phyloP scores from a whole-genome alignment of 306 rosid species.

The Leucaena leucocephala region DNA sequence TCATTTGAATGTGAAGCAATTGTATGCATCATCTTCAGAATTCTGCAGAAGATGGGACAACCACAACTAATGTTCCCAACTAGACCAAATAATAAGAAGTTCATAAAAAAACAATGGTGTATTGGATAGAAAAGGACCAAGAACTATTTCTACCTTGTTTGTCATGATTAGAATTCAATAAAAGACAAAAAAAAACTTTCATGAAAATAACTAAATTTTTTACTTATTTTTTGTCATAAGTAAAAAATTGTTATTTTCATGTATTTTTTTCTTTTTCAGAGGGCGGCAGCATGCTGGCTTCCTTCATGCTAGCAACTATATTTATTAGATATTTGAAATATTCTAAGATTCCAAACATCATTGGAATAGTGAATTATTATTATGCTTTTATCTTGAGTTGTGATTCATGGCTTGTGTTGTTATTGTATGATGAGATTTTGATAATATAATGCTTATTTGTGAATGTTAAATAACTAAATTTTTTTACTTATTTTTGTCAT shows the following conservation, averaged over 20 bases:
- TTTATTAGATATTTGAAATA: neutral
- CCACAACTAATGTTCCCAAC: neutral
- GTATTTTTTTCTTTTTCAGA: neutral
- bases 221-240: too few relatives aligned
- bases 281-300: neutral
- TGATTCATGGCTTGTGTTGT: neutral
- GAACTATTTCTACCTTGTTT: too few relatives aligned
- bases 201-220: neutral
- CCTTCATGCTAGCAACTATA: too few relatives aligned
- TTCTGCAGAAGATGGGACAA: slow-evolving; percentile 51
- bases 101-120: neutral
- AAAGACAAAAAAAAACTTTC: too few relatives aligned
- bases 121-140: neutral
- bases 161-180: too few relatives aligned
- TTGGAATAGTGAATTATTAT: neutral
- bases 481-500: neutral
- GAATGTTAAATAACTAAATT: neutral
- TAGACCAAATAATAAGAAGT: neutral
- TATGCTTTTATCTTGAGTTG: neutral
- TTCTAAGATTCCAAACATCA: neutral
- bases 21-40: slow-evolving; percentile 93
- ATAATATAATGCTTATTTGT: neutral
- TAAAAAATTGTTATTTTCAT: too few relatives aligned
- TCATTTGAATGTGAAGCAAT: slow-evolving; percentile 82
- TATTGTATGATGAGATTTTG: neutral